These are phyloP conservation scores for Ilex paraguariensis DNA, from an alignment of 305 asterid species.

Conservation along the genomic window DNA sequence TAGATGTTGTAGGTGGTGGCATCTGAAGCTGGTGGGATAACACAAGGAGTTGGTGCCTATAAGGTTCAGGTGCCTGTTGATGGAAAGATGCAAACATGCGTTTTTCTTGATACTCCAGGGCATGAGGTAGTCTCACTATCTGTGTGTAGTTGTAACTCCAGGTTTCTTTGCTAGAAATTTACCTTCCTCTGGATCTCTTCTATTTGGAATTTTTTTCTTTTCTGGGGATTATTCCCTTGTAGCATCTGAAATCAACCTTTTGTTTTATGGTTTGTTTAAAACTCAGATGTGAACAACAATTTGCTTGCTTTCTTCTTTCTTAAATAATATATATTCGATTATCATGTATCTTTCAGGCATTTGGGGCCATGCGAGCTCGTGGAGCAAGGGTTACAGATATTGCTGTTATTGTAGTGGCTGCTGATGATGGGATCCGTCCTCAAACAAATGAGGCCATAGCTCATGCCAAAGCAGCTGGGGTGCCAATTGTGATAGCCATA, in stretches of 20 bases:
- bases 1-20: conserved; percentile 75
- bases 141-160: not conserved
- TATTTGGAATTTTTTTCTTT: no score
- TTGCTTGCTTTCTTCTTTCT: no score
- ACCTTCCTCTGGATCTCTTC: no score
- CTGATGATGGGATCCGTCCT: conserved; percentile 97
- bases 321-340: no score
- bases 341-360: conserved; percentile 45
- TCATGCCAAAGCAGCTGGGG: conserved; percentile 96
- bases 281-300: no score
- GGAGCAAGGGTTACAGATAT: conserved; percentile 99
- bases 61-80: conserved; percentile 86
- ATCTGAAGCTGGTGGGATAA: conserved; percentile 99
- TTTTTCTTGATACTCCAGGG: conserved; percentile 98
- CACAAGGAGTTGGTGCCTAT: conserved; percentile 99
- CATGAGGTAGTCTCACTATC: conserved; percentile 64
- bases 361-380: conserved; percentile 99
- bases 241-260: no score
- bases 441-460: conserved; percentile 98
- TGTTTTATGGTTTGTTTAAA: no score
- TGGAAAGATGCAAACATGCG: conserved; percentile 79
- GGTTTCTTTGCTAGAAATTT: no score
- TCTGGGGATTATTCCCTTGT: no score
- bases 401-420: conserved; percentile 96
- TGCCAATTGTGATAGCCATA: conserved; percentile 86